Conservation (phyloP, 345 rosid species). For the Populus davidiana region DNA sequence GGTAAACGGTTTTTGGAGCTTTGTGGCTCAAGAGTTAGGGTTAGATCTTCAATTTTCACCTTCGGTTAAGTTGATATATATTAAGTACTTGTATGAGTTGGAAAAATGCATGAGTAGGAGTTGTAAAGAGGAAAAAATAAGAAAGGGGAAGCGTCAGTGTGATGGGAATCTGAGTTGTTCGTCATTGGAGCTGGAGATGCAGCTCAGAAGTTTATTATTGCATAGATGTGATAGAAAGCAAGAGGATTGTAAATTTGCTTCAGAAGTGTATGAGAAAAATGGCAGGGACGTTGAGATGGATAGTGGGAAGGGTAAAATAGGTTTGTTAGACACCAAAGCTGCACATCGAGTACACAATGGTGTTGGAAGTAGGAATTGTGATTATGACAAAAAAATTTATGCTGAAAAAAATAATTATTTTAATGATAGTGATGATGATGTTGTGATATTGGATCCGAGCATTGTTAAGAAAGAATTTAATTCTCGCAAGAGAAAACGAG, state of each 20-base stretch:
- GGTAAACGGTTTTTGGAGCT: constrained; percentile 57
- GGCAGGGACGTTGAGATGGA: constrained; percentile 10
- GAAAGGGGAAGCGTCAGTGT: constrained; percentile 18
- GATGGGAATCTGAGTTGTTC: constrained; percentile 24
- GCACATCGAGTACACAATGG: constrained; percentile 8
- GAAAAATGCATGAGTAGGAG: constrained; percentile 46
- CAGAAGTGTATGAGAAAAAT: constrained; percentile 10
- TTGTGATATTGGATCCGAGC: constrained; percentile 9
- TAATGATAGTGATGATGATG: constrained; percentile 5
- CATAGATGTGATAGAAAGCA: constrained; percentile 15
- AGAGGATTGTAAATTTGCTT: constrained; percentile 25
- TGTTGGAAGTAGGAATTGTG: constrained; percentile 19
- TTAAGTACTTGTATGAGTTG: constrained; percentile 50
- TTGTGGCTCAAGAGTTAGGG: constrained; percentile 49
- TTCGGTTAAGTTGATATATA: constrained; percentile 49
- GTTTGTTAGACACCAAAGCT: constrained; percentile 13
- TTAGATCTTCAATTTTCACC: constrained; percentile 36
- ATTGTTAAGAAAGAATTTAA: constrained; percentile 13
- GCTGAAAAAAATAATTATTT: constrained; percentile 7
- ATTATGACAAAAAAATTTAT: constrained; percentile 19
- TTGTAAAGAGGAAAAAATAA: constrained; percentile 23
- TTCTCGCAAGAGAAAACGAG: constrained; percentile 45
- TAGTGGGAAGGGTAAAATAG: constrained; percentile 11
- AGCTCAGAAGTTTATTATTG: constrained; percentile 43
- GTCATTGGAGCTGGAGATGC: constrained; percentile 40